Percentiles rank a stretch among this genome's conserved stretches.
Conservation (phyloP, 352 stramenopile genomes). For the Phytopythium montanum region DNA sequence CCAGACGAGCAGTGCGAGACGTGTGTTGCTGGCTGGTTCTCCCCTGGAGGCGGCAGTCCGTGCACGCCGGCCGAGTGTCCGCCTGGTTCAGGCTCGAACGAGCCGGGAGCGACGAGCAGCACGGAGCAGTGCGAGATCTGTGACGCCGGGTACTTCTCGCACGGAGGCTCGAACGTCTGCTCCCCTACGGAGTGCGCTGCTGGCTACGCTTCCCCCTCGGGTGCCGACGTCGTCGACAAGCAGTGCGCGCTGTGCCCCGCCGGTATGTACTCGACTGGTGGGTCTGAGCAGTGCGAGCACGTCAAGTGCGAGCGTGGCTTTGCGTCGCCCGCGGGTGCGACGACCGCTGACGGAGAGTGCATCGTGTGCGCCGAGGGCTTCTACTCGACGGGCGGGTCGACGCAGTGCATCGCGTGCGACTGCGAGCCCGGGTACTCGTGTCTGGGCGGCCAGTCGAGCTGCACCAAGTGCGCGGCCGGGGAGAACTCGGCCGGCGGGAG, state of each 20-base stretch:
- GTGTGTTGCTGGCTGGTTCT: slow-evolving; percentile 33
- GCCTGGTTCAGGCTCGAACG: slow-evolving; percentile 25
- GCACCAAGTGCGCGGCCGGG: slow-evolving; percentile 20
- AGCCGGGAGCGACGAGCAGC: slow-evolving; percentile 22
- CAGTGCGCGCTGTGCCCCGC: slow-evolving; percentile 34
- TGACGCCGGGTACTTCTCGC: slow-evolving; percentile 28
- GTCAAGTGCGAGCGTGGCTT: slow-evolving; percentile 29
- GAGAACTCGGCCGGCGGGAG: slow-evolving; percentile 22
- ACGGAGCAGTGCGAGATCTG: slow-evolving; percentile 28
- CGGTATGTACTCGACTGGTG: slow-evolving; percentile 31
- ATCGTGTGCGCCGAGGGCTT: slow-evolving; percentile 36
- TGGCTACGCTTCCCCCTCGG: slow-evolving; percentile 33
- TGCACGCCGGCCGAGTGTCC: slow-evolving; percentile 27
- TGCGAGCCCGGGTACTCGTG: slow-evolving; percentile 31
- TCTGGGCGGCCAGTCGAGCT: slow-evolving; percentile 22
- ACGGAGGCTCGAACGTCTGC: slow-evolving; percentile 22
- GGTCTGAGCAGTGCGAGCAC: slow-evolving; percentile 31
- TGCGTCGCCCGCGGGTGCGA: slow-evolving; percentile 26
- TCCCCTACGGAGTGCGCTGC: slow-evolving; percentile 26
- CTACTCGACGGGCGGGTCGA: slow-evolving; percentile 45
- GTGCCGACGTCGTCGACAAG: slow-evolving; percentile 30
- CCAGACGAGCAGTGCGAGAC: slow-evolving; percentile 21
- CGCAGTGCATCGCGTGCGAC: slow-evolving; percentile 37
- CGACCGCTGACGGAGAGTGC: slow-evolving; percentile 22
- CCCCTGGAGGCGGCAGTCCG: slow-evolving; percentile 20